phyloP scores from a whole-genome alignment of 176 grass and related monocot genomes.

The Oryza meyeriana region DNA sequence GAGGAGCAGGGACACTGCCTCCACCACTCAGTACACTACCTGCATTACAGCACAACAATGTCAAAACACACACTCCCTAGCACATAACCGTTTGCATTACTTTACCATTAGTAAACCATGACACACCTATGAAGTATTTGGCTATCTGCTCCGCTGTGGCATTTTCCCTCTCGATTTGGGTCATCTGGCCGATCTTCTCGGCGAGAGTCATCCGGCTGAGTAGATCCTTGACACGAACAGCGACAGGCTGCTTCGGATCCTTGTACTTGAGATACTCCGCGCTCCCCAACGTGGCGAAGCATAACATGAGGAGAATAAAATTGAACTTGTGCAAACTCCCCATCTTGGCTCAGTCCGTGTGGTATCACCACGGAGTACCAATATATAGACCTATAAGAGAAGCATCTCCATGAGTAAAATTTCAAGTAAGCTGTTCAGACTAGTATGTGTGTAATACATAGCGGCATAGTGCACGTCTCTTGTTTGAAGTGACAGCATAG shows the following conservation, averaged over 20 bases:
- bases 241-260: constrained; percentile 58
- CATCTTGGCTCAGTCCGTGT: constrained; percentile 38
- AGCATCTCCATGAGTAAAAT: constrained; percentile 6
- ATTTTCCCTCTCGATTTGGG: constrained; percentile 60
- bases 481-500: constrained; percentile 6
- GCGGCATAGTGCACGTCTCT: background rate
- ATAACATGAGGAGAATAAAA: constrained; percentile 43
- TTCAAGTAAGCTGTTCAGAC: background rate
- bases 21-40: constrained; percentile 80
- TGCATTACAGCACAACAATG: constrained; percentile 17
- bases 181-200: constrained; percentile 85
- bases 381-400: constrained; percentile 29
- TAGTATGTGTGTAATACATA: background rate
- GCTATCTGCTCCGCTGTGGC: constrained; percentile 53
- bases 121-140: constrained; percentile 69
- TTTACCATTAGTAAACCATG: background rate
- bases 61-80: background rate
- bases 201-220: constrained; percentile 69
- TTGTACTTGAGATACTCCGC: constrained; percentile 55
- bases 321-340: constrained; percentile 29
- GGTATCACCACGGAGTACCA: constrained; percentile 5
- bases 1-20: constrained; percentile 67
- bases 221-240: constrained; percentile 60
- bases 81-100: background rate
- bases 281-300: background rate